Percentiles rank a stretch among this genome's conserved stretches.
Conservation (phyloP, 768 basidiomycete species). For the Nidularia sp. region DNA sequence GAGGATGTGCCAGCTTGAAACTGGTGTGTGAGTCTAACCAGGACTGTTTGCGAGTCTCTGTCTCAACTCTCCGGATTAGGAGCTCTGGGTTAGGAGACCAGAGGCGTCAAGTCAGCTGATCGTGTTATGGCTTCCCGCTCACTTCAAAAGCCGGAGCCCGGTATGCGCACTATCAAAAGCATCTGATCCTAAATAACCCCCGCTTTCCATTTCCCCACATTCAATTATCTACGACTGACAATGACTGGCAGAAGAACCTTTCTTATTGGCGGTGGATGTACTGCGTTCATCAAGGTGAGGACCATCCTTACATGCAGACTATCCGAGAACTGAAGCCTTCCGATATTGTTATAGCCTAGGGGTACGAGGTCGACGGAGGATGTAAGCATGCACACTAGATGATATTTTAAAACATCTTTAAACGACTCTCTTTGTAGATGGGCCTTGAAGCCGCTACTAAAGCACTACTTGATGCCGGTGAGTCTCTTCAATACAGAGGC, state of each 20-base stretch:
- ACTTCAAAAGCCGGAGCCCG: too few relatives aligned
- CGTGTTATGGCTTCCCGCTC: too few relatives aligned
- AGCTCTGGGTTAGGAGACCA: too few relatives aligned
- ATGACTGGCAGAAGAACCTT: conserved; percentile 51
- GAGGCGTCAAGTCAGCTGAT: too few relatives aligned
- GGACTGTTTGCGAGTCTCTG: too few relatives aligned
- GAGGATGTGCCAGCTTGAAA: too few relatives aligned
- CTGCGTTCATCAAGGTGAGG: conserved; percentile 72
- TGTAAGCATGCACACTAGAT: conserved; percentile 29
- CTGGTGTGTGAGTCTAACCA: too few relatives aligned
- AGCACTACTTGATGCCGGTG: conserved; percentile 80
- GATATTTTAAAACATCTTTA: too few relatives aligned
- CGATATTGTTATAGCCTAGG: conserved; percentile 46
- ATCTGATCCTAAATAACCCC: too few relatives aligned
- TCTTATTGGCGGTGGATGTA: conserved; percentile 70
- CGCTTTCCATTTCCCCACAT: too few relatives aligned
- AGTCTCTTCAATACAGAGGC: conserved; percentile 5
- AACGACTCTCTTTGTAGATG: conserved; percentile 44
- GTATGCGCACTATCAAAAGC: too few relatives aligned
- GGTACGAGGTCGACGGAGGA: conserved; percentile 67
- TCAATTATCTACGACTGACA: background rate
- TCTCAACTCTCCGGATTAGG: too few relatives aligned
- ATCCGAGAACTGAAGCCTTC: conserved; percentile 1
- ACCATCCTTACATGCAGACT: background rate
- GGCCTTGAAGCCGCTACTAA: conserved; percentile 85